Evolutionary conservation across 2,329 filamentous ascomycete genomes (phyloP), one percentile per base, ranked within the genome.

Genomic region (Alternaria consortialis): DNA sequence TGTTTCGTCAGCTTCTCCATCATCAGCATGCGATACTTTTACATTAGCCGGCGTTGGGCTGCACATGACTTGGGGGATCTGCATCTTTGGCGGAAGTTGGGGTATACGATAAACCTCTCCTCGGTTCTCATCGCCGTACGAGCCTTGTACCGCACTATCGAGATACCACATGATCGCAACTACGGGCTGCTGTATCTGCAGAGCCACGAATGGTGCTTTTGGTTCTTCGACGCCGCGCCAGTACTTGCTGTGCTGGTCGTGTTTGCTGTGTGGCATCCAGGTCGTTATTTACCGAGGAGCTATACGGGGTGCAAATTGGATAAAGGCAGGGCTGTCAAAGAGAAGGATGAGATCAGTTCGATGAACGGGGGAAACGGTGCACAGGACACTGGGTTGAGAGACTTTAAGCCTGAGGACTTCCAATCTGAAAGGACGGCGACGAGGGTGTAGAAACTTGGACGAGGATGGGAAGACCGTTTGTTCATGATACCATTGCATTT

Each of bases 121-220:
- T 75, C 73, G 3, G 64, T 70, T 0, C 65, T 72, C 36, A 73
- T 74, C 40, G 72, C 85, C 75, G 62, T 84, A 4, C 83, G 84
- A 13, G 85, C 82, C n/a, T 77, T 85, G 29, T 87, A 84, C 61
- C 81, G 84, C n/a, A 80, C 84, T 4, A 78, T 84, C 48, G 84
- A 87, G 64, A 86, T 86, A 60, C 80, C 82, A 0, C 78, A 84
- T 36, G 84, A 84, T 53, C 69, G 69, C 51, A 61, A 68, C 15
- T 72, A 75, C 0, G 82, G 82, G n/a, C 73, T 84, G 7, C 79
- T 81, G 15, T 86, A 86, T 64, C 74, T 82, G 1, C 84, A 85
- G 65, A 77, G 69, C 4, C 80, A 84, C 23, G 84, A 86, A 63
- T 86, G 84, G 81, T 81, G 83, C 29, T 83, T 86, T 57, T 86